phyloP scores from a whole-genome alignment of 2,329 filamentous ascomycete genomes.

The Fusarium heterosporum region DNA sequence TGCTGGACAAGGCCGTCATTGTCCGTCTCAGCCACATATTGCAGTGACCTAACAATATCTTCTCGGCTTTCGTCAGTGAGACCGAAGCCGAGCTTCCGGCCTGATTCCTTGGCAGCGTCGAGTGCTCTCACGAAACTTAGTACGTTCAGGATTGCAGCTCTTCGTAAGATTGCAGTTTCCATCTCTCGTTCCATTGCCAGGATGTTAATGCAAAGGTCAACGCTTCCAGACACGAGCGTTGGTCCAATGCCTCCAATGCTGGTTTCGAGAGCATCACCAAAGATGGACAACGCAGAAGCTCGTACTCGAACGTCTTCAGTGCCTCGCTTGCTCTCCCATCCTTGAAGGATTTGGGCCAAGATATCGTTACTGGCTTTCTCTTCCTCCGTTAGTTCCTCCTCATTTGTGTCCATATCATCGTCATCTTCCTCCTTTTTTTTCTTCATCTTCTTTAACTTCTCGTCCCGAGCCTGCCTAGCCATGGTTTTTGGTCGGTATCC shows the following conservation, averaged over 20 bases:
- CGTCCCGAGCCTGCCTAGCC: slow-evolving; percentile 64
- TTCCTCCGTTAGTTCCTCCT: slow-evolving; percentile 60
- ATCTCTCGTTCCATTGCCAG: slow-evolving; percentile 70
- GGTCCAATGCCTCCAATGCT: slow-evolving; percentile 68
- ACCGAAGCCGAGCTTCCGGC: slow-evolving; percentile 63
- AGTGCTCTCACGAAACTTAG: slow-evolving; percentile 71
- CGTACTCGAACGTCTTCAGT: slow-evolving; percentile 78
- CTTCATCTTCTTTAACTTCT: slow-evolving; percentile 61
- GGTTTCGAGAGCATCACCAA: slow-evolving; percentile 70
- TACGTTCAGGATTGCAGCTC: slow-evolving; percentile 73
- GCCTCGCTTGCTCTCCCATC: slow-evolving; percentile 75
- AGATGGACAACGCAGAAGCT: slow-evolving; percentile 74
- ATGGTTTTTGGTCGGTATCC: slow-evolving; percentile 70
- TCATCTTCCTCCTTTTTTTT: slow-evolving; percentile 61
- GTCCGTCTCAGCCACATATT: slow-evolving; percentile 74
- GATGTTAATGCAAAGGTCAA: slow-evolving; percentile 73
- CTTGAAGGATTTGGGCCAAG: slow-evolving; percentile 69
- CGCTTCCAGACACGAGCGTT: slow-evolving; percentile 62
- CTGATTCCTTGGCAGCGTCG: slow-evolving; percentile 62
- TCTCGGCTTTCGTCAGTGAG: slow-evolving; percentile 66
- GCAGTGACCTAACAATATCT: slow-evolving; percentile 71
- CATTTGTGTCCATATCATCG: slow-evolving; percentile 58
- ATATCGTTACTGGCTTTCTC: slow-evolving; percentile 62
- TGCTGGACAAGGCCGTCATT: slow-evolving; percentile 75
- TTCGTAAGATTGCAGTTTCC: slow-evolving; percentile 72